Percentiles rank a stretch among this genome's conserved stretches.
phyloP scores from a whole-genome alignment of 495 filamentous ascomycete species.

The Penicillium taxi region DNA sequence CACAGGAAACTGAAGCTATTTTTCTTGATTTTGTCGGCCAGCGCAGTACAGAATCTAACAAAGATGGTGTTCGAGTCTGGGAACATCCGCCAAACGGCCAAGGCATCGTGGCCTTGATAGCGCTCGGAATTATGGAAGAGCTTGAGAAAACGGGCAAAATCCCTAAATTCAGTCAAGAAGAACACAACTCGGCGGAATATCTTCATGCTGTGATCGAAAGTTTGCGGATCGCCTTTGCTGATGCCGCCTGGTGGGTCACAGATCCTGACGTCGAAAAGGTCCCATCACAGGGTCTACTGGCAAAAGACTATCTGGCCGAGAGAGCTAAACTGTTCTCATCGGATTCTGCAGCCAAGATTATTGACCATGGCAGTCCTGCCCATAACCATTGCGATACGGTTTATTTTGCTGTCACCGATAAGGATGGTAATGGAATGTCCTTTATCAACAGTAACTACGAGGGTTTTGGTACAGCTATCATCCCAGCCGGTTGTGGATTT shows the following conservation, averaged over 20 bases:
- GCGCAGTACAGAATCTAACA: too few relatives aligned
- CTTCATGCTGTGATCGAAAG: neutral
- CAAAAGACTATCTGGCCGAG: neutral
- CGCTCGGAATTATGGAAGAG: neutral
- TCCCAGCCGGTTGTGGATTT: constrained; percentile 1
- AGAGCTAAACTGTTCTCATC: neutral
- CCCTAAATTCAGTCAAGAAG: neutral
- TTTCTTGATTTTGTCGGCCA: too few relatives aligned
- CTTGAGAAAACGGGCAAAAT: neutral
- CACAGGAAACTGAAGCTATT: too few relatives aligned
- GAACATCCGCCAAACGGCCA: constrained; percentile 4
- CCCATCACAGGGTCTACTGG: neutral
- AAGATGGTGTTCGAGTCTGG: constrained; percentile 1
- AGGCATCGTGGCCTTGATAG: constrained; percentile 1
- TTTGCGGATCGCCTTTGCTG: neutral
- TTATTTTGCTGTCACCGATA: neutral
- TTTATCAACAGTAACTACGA: constrained; percentile 1
- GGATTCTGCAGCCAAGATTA: neutral
- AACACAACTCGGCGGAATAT: constrained; percentile 1
- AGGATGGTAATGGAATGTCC: neutral
- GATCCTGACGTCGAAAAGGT: neutral
- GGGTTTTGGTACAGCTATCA: constrained; percentile 2
- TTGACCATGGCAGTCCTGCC: neutral
- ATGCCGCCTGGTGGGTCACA: constrained; percentile 1
- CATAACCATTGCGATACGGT: neutral